Evolutionary conservation across 2,329 filamentous ascomycete genomes (phyloP).

Genomic region (Ophiostoma triangulosporum): DNA sequence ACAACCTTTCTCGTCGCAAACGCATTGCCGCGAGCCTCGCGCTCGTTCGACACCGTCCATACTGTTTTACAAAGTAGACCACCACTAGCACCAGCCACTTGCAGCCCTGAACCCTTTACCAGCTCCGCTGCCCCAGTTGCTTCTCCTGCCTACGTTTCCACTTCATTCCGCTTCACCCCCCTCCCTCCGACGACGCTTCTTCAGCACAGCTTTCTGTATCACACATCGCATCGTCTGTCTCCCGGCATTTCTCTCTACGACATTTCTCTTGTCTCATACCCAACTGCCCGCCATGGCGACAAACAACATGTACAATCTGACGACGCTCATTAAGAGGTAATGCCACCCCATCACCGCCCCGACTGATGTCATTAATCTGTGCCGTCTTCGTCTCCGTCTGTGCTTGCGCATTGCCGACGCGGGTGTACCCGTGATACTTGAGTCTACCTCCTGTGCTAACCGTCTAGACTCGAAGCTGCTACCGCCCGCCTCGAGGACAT

Average conservation of each 20-base stretch:
- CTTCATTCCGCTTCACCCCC: not conserved
- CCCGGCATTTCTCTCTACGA: not conserved
- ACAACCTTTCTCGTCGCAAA: not conserved
- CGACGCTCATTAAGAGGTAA: conserved; percentile 96
- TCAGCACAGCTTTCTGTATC: not conserved
- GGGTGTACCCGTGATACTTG: not conserved
- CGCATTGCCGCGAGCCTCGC: not conserved
- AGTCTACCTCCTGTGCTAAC: not conserved
- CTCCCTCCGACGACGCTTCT: not conserved
- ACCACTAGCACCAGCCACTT: not conserved
- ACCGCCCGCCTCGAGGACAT: conserved; percentile 95
- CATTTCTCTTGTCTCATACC: not conserved
- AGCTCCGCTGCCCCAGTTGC: not conserved
- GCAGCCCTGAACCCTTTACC: not conserved
- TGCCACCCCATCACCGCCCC: conserved; percentile 20
- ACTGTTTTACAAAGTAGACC: not conserved
- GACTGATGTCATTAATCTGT: not conserved
- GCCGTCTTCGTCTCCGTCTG: not conserved
- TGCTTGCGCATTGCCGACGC: not conserved
- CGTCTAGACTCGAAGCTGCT: conserved; percentile 77
- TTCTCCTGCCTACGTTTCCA: not conserved
- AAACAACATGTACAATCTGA: conserved; percentile 89
- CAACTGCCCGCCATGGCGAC: conserved; percentile 44
- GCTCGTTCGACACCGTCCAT: not conserved
- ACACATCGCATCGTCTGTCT: not conserved